phyloP scores from a whole-genome alignment of 2,329 filamentous ascomycete genomes.

The Lasiodiplodia gonubiensis region DNA sequence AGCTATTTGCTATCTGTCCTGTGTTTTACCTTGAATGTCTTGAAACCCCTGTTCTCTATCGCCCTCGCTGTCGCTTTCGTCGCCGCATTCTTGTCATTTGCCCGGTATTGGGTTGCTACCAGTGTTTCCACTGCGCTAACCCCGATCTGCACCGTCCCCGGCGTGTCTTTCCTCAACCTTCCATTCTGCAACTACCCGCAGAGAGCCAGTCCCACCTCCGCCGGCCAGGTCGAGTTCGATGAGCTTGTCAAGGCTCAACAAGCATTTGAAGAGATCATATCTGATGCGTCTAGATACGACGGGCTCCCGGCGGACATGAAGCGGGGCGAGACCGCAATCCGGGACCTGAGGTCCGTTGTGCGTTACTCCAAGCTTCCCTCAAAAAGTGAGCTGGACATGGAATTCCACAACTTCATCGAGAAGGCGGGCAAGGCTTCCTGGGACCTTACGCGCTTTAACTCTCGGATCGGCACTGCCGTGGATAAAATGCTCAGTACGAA shows the following conservation, averaged over 20 bases:
- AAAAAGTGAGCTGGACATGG: slow-evolving; percentile 72
- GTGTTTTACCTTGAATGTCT: slow-evolving; percentile 63
- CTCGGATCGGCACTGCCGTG: slow-evolving; percentile 73
- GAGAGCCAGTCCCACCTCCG: slow-evolving; percentile 34
- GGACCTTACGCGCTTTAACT: slow-evolving; percentile 77
- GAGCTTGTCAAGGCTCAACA: slow-evolving; percentile 75
- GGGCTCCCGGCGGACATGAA: slow-evolving; percentile 80
- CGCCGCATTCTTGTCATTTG: slow-evolving; percentile 1
- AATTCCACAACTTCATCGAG: slow-evolving; percentile 78
- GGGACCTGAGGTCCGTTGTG: slow-evolving; percentile 75
- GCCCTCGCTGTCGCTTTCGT: slow-evolving; percentile 66
- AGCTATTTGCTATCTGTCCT: slow-evolving; percentile 63
- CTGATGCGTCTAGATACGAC: slow-evolving; percentile 68
- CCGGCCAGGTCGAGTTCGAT: slow-evolving; percentile 65
- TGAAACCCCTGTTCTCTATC: slow-evolving; percentile 69
- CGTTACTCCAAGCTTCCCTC: slow-evolving; percentile 71
- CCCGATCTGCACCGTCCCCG: slow-evolving; percentile 73
- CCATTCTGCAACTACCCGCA: slow-evolving; percentile 62
- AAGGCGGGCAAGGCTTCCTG: slow-evolving; percentile 68
- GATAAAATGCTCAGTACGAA: slow-evolving; percentile 78
- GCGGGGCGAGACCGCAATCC: slow-evolving; percentile 73
- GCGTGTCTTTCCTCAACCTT: slow-evolving; percentile 64
- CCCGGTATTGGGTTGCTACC: not conserved
- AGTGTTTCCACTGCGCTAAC: slow-evolving; percentile 59
- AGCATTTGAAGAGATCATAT: slow-evolving; percentile 77